Evolutionary conservation across 73 alveolate genomes (phyloP), one percentile per base, ranked within the genome.

Genomic region (Paramecium octaurelia): DNA sequence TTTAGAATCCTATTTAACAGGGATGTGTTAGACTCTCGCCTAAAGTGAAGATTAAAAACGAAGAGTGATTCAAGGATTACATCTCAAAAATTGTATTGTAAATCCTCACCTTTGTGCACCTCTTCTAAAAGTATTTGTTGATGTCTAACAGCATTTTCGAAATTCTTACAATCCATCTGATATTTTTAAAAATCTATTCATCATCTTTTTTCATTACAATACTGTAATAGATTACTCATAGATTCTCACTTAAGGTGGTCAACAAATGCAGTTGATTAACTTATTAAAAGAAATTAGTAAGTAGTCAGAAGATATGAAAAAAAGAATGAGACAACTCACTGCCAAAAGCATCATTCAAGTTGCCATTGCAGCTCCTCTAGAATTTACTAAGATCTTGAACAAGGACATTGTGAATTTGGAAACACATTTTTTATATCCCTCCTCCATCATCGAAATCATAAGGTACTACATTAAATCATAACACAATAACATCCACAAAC

Each of bases 371-470:
- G 44, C 68, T 38, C 43, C 40, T 46, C 10, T 40, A 44, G 94
- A 89, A 12, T 89, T 89, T 29, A 43, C 75, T 9, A 38, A 35
- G 14, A 69, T 89, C 23, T 50, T 89, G 6, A 69, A 46, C 4
- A 77, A 83, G 24, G 94, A 89, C 29, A 89, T 89, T 11, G 54
- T 20, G 57, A 89, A 89, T 73, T 31, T 46, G 23, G 94, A 89
- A 20, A 89, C 85, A 20, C 94, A 89, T 71, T 73, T 38, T 18
- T 54, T 89, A 12, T 89, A 89, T 71, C 94, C 94, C 4, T 89
- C 88, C n/a, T 69, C 94, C 5, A 89, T 89, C 8, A 89, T 89
- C 20, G 94, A 89, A 58, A 68, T 89, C 29, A 89, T 89, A 23
- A 42, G 94, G 9, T 42, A 73, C 10, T 89, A 71, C 36, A 89